A percentile compares a stretch with the other conserved stretches of the same genome.
These are phyloP conservation scores for Penicillium sp. DNA, from an alignment of 2,329 filamentous ascomycete species.

Conservation along the genomic window DNA sequence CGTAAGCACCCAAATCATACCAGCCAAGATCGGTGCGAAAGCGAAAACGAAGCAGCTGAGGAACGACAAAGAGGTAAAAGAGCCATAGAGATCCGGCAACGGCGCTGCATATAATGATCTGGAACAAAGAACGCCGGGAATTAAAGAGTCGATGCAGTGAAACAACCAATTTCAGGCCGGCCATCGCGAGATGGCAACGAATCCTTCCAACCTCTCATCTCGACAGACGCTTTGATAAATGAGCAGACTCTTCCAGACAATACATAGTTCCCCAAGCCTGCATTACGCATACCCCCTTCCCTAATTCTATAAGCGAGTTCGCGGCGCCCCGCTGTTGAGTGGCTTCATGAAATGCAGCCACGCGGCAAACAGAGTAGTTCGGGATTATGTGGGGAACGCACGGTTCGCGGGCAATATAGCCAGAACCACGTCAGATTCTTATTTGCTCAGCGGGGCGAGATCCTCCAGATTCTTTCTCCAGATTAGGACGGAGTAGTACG, in stretches of 20 bases:
- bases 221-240: not conserved
- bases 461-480: not conserved
- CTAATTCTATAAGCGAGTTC: not conserved
- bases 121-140: not conserved
- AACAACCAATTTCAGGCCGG: not conserved
- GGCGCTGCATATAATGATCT: conserved; percentile 12
- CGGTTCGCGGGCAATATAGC: not conserved
- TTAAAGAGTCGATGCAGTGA: not conserved
- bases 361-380: not conserved
- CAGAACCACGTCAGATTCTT: not conserved
- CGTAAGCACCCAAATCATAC: conserved; percentile 38
- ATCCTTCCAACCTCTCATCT: not conserved
- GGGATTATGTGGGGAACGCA: not conserved
- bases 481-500: not conserved
- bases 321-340: not conserved
- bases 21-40: conserved; percentile 26
- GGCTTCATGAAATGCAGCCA: not conserved
- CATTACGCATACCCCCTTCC: not conserved
- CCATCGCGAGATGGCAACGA: not conserved
- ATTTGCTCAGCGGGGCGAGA: not conserved
- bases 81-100: conserved; percentile 25
- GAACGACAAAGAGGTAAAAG: conserved; percentile 24
- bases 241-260: not conserved
- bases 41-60: conserved; percentile 25
- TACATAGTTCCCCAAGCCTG: not conserved